phyloP scores from a whole-genome alignment of 108 stramenopile genomes.

The Seminavis robusta region DNA sequence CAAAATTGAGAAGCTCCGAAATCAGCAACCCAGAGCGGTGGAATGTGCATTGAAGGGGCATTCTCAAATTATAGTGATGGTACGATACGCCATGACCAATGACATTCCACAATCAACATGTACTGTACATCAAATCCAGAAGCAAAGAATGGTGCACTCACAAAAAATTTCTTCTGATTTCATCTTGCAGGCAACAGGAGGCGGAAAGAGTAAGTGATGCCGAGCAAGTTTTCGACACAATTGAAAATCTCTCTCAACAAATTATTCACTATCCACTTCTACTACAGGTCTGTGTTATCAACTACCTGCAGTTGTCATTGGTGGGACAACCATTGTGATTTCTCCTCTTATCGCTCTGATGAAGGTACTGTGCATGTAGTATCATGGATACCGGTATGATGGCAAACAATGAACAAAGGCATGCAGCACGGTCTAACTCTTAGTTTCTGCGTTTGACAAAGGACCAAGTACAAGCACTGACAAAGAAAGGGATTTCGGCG shows the following conservation, averaged over 20 bases:
- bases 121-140: not conserved
- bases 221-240: not conserved
- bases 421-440: no score
- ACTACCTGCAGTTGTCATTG: conserved; percentile 84
- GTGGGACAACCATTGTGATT: conserved; percentile 91
- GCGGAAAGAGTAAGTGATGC: conserved; percentile 85
- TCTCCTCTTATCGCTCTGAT: conserved; percentile 95
- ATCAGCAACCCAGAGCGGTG: conserved; percentile 60
- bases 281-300: conserved; percentile 85
- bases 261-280: conserved; percentile 83
- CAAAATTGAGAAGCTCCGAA: conserved; percentile 39
- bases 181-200: conserved; percentile 92
- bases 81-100: no score
- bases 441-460: no score
- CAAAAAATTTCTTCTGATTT: conserved; percentile 47
- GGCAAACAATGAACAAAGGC: no score
- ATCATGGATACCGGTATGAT: no score
- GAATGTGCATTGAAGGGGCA: conserved; percentile 37
- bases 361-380: no score
- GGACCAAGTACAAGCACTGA: conserved; percentile 88
- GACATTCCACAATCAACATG: not conserved
- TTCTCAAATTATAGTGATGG: conserved; percentile 77
- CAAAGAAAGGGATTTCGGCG: conserved; percentile 65
- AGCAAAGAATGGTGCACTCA: not conserved
- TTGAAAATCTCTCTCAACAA: conserved; percentile 20